phyloP scores from a whole-genome alignment of 1,284 basidiomycete species.

The Apiotrichum sp. region DNA sequence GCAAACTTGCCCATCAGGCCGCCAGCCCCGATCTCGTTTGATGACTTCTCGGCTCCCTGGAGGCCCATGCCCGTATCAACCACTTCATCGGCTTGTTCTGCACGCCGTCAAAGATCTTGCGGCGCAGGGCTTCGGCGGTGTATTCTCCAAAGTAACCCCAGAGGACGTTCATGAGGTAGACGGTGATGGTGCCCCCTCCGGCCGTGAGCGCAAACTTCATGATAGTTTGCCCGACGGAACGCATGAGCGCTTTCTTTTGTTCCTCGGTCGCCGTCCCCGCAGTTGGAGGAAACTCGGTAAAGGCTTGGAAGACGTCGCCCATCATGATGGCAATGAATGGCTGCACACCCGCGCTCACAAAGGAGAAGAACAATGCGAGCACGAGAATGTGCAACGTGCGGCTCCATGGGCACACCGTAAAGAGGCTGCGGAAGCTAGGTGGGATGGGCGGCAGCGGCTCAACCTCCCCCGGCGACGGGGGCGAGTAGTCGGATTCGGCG shows the following conservation, averaged over 20 bases:
- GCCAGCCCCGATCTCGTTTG: slow-evolving; percentile 67
- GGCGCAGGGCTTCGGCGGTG: slow-evolving; percentile 64
- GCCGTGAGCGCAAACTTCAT: slow-evolving; percentile 68
- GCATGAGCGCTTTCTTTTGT: slow-evolving; percentile 55
- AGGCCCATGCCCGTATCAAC: slow-evolving; percentile 76
- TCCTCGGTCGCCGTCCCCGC: slow-evolving; percentile 37
- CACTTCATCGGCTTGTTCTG: slow-evolving; percentile 70
- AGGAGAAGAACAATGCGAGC: slow-evolving; percentile 65
- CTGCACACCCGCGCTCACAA: slow-evolving; percentile 69
- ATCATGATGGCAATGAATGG: slow-evolving; percentile 91
- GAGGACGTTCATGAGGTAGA: slow-evolving; percentile 65
- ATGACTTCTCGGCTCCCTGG: slow-evolving; percentile 51
- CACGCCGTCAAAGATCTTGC: slow-evolving; percentile 64
- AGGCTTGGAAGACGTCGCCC: slow-evolving; percentile 77
- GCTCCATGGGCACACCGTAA: slow-evolving; percentile 57
- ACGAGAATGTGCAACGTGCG: slow-evolving; percentile 57
- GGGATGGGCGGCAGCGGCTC: slow-evolving; percentile 32
- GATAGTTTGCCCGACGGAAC: slow-evolving; percentile 56
- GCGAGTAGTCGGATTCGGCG: background rate
- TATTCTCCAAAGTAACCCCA: slow-evolving; percentile 88
- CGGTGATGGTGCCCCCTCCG: slow-evolving; percentile 62
- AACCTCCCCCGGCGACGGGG: background rate
- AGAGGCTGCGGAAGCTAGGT: slow-evolving; percentile 59
- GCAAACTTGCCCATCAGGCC: slow-evolving; percentile 93
- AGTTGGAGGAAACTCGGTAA: slow-evolving; percentile 54